Percentiles rank a stretch among this genome's conserved stretches.
Conservation (phyloP, 768 basidiomycete species). For the Boletales sp. region DNA sequence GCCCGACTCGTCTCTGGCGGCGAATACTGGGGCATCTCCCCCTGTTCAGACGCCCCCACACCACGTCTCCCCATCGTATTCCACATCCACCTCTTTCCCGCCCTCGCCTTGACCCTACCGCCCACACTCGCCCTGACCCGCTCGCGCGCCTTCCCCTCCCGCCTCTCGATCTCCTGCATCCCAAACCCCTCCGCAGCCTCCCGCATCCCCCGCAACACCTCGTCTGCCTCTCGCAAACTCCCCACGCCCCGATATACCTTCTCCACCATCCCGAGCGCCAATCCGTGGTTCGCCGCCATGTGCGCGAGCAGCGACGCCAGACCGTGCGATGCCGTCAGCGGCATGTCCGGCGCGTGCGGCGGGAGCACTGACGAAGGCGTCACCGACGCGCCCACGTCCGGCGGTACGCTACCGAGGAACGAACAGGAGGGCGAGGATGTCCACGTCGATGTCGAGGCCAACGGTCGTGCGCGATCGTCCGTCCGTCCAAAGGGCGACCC, state of each 20-base stretch:
- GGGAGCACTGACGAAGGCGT: neutral
- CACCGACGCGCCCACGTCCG: no score
- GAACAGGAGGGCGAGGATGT: no score
- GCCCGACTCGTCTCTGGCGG: constrained; percentile 28
- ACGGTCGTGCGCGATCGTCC: neutral
- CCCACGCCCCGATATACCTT: constrained; percentile 33
- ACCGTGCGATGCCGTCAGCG: constrained; percentile 22
- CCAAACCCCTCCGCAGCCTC: constrained; percentile 32
- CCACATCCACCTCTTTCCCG: neutral
- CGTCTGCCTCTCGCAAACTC: constrained; percentile 38
- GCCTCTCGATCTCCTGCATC: constrained; percentile 10
- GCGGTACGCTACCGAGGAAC: no score
- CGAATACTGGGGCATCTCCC: constrained; percentile 19
- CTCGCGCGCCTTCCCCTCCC: neutral
- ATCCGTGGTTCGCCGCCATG: constrained; percentile 47
- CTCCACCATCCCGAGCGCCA: constrained; percentile 38
- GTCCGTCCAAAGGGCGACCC: constrained; percentile 1
- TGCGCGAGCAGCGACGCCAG: constrained; percentile 30
- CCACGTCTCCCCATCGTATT: constrained; percentile 13
- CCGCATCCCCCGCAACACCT: constrained; percentile 36
- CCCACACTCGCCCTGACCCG: neutral
- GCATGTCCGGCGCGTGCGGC: constrained; percentile 13
- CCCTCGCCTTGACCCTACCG: no score
- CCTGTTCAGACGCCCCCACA: constrained; percentile 11
- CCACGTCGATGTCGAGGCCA: no score